Percentiles rank a stretch among this genome's conserved stretches.
Evolutionary conservation across 208 protist species (phyloP).

Genomic region (Trypanosoma conorhini): DNA sequence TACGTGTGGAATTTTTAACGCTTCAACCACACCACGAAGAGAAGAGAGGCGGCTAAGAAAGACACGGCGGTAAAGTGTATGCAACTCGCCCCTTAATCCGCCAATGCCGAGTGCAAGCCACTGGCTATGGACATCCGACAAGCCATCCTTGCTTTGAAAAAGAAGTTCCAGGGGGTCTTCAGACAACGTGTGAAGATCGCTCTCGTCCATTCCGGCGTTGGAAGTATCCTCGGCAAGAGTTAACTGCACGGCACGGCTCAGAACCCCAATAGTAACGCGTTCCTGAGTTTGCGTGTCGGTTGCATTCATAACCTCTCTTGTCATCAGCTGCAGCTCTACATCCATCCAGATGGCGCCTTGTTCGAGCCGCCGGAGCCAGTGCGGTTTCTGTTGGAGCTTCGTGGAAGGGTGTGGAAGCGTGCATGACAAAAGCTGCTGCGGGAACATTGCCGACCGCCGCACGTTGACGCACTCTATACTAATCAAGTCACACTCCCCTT

Average conservation of each 20-base stretch:
- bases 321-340: conserved; percentile 19
- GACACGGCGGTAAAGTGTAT: conserved; percentile 98
- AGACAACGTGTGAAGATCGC: conserved; percentile 2
- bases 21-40: conserved; percentile 93
- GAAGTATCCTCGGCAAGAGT: conserved; percentile 25
- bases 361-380: conserved; percentile 27
- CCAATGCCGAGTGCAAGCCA: conserved; percentile 94
- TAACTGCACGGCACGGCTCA: conserved; percentile 55
- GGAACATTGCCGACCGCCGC: conserved; percentile 48
- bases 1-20: conserved; percentile 98
- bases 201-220: not conserved
- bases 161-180: conserved; percentile 58
- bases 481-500: conserved; percentile 7
- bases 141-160: conserved; percentile 26
- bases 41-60: conserved; percentile 98
- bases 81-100: conserved; percentile 96
- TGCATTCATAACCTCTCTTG: not conserved
- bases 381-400: not conserved
- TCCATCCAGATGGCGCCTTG: conserved; percentile 33
- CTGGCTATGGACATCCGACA: conserved; percentile 29
- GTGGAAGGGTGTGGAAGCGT: conserved; percentile 42
- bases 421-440: conserved; percentile 63
- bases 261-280: conserved; percentile 27
- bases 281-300: conserved; percentile 2
- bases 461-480: conserved; percentile 37